Evolutionary conservation across 345 rosid species (phyloP).

Genomic region (Brassica cretica): DNA sequence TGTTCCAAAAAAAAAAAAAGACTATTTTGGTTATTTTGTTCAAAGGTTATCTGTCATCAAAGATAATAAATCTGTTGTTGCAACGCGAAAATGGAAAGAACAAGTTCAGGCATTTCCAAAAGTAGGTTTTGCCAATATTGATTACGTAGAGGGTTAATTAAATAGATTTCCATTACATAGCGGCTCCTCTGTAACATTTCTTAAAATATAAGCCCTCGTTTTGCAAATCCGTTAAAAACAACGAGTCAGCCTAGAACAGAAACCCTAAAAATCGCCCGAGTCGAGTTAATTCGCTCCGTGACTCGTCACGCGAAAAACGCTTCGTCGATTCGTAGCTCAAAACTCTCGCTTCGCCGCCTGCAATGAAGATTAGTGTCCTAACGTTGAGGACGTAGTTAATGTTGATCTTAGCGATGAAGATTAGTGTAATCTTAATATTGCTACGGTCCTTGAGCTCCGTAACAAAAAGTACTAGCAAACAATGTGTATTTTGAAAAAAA

Average conservation of each 20-base stretch:
- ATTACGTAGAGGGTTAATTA: not conserved
- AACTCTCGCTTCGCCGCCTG: not conserved
- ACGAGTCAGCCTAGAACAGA: conserved; percentile 40
- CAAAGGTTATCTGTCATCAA: not conserved
- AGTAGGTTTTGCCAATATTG: conserved; percentile 12
- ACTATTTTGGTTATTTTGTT: not conserved
- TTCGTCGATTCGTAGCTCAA: conserved; percentile 21
- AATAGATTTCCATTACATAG: not conserved
- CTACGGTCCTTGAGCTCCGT: not conserved
- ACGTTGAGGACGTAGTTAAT: conserved; percentile 37
- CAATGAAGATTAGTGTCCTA: not conserved
- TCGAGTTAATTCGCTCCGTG: conserved; percentile 40
- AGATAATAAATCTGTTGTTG: conserved; percentile 8
- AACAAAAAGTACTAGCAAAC: conserved; percentile 6
- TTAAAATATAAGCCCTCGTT: conserved; percentile 6
- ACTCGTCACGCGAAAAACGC: conserved; percentile 31
- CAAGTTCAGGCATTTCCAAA: conserved; percentile 1
- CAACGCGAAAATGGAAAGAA: conserved; percentile 19
- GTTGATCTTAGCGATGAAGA: conserved; percentile 47
- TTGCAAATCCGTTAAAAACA: conserved; percentile 6
- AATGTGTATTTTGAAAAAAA: not conserved
- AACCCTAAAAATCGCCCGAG: conserved; percentile 47
- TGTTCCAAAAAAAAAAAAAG: no score
- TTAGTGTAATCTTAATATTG: not conserved
- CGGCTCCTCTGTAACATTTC: not conserved